Conservation (phyloP, 345 rosid species). For the Brassica juncea region DNA sequence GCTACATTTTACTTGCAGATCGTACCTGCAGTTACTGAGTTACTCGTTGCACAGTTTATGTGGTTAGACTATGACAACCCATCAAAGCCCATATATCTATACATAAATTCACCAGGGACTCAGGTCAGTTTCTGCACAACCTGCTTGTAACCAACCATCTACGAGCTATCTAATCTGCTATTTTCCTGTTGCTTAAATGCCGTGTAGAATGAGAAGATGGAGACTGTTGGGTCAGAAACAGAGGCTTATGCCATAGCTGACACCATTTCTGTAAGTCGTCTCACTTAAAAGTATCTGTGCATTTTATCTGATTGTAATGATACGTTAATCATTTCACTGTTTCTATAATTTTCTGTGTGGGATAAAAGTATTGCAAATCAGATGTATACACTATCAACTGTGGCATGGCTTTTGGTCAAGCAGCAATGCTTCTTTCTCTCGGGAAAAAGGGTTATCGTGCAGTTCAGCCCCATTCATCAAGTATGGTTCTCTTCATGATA, state of each 20-base stretch:
- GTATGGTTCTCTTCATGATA: slow-evolving; percentile 44
- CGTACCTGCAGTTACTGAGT: slow-evolving; percentile 86
- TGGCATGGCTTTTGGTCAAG: slow-evolving; percentile 93
- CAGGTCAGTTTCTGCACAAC: slow-evolving; percentile 51
- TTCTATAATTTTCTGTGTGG: slow-evolving; percentile 20
- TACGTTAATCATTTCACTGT: neutral
- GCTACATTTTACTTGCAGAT: slow-evolving; percentile 51
- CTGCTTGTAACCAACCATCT: neutral
- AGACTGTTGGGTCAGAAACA: slow-evolving; percentile 88
- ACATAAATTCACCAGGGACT: slow-evolving; percentile 84
- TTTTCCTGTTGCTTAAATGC: slow-evolving; percentile 10
- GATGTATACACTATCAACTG: slow-evolving; percentile 73
- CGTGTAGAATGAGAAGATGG: slow-evolving; percentile 76
- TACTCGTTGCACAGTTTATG: slow-evolving; percentile 85
- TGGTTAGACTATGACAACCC: slow-evolving; percentile 70
- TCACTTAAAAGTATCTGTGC: neutral
- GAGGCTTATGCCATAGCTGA: slow-evolving; percentile 95
- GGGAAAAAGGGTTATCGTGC: slow-evolving; percentile 83
- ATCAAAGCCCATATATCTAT: slow-evolving; percentile 74
- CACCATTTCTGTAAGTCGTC: slow-evolving; percentile 63
- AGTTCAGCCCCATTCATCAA: slow-evolving; percentile 67
- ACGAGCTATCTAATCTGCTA: neutral
- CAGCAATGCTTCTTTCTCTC: slow-evolving; percentile 85
- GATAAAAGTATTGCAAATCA: slow-evolving; percentile 63
- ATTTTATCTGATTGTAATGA: neutral